Evolutionary conservation across 345 rosid species (phyloP), one percentile per base, ranked within the genome.

Genomic region (Salix viminalis): DNA sequence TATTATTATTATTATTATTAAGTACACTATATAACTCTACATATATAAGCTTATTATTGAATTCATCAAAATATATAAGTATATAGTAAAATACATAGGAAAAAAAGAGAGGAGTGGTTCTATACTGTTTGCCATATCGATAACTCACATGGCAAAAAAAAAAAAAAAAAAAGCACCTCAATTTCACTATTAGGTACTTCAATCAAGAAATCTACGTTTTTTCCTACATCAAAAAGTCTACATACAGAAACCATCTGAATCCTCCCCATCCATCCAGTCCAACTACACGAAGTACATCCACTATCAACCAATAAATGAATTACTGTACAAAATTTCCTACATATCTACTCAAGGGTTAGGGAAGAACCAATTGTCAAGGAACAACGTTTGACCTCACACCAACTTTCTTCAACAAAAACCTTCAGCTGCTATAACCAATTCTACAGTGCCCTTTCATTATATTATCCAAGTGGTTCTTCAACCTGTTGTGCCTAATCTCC

Each of bases 261-360:
- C 83, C 74, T 73, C 67, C 73, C 67, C 73, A 69, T 46, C 70
- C 70, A 48, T 23, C 52, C 82, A 70, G 70, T 58, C 77, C 77
- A 70, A 61, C 67, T 8, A 75, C 79, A 75, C 69, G 75, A 41
- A 56, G 46, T 21, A 71, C 77, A 74, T 46, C 77, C 65, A 62
- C 69, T 69, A 82, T 79, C 71, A 85, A 89, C 87, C 83, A 87
- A 89, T 84, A 78, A 86, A 87, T 72, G 85, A 89, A 87, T 69
- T 73, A 80, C 80, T 84, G 68, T 85, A 87, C 86, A 85, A 80
- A 81, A 67, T 75, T 41, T 68, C 75, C 87, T 81, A 78, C 76
- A 75, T 74, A 64, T 44, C 79, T 73, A 76, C 65, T 58, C 6
- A 30, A 23, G 76, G 78, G 81, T 67, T 42, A 46, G 8, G 37